Conservation (phyloP, 208 protist genomes). For the Phytomonas francai region DNA sequence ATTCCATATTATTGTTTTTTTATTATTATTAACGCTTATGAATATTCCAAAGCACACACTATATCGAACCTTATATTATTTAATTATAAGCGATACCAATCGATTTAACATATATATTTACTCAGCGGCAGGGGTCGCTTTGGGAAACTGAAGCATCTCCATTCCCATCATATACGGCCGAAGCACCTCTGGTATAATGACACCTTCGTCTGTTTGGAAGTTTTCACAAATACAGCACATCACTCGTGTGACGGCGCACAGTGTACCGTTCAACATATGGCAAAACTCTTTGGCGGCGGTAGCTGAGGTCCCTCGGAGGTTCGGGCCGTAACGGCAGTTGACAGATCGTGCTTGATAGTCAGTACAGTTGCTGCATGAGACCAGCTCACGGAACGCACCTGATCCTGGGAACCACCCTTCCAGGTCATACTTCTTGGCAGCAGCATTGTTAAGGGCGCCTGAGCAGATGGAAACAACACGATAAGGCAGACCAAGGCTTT, state of each 20-base stretch:
- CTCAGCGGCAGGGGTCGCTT: conserved; percentile 17
- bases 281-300: conserved; percentile 95
- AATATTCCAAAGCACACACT: not conserved
- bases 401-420: conserved; percentile 99
- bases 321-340: conserved; percentile 86
- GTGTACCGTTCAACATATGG: conserved; percentile 99
- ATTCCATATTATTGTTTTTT: not conserved
- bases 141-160: conserved; percentile 69
- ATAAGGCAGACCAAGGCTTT: conserved; percentile 91
- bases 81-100: not conserved
- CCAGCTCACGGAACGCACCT: conserved; percentile 96
- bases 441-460: conserved; percentile 98
- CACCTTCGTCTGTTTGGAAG: conserved; percentile 96
- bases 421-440: conserved; percentile 99
- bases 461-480: conserved; percentile 92
- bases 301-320: conserved; percentile 51
- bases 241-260: conserved; percentile 97
- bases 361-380: conserved; percentile 99
- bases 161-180: conserved; percentile 86
- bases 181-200: conserved; percentile 90
- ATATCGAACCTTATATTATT: no score
- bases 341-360: conserved; percentile 97
- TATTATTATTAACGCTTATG: not conserved
- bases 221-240: conserved; percentile 99
- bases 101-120: not conserved